phyloP scores from a whole-genome alignment of 2,329 filamentous ascomycete species.

The Fusarium cicatricum region DNA sequence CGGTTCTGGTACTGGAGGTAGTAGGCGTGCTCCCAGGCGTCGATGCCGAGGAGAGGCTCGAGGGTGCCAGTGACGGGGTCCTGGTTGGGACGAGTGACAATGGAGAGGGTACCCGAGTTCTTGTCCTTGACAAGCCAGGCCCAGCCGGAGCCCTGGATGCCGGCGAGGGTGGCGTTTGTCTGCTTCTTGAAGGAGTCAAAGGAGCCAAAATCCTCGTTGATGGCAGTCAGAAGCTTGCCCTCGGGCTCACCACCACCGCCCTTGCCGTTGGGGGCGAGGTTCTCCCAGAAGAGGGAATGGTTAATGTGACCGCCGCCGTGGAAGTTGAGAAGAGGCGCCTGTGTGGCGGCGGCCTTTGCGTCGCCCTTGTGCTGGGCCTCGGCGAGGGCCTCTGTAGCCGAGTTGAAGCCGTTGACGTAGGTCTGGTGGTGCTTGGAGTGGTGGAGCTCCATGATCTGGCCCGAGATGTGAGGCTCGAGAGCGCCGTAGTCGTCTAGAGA shows the following conservation, averaged over 20 bases:
- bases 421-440: slow-evolving; percentile 95
- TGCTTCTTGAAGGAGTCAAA: slow-evolving; percentile 70
- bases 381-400: slow-evolving; percentile 75
- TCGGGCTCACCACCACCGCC: slow-evolving; percentile 68
- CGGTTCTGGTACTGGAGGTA: slow-evolving; percentile 97
- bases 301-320: slow-evolving; percentile 88
- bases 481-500: slow-evolving; percentile 89
- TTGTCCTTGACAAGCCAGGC: slow-evolving; percentile 85
- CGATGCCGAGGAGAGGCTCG: slow-evolving; percentile 84
- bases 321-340: slow-evolving; percentile 72
- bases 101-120: slow-evolving; percentile 65
- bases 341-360: slow-evolving; percentile 56
- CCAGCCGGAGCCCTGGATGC: slow-evolving; percentile 89
- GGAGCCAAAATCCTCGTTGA: slow-evolving; percentile 73
- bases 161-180: slow-evolving; percentile 73
- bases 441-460: slow-evolving; percentile 96
- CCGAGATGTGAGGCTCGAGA: slow-evolving; percentile 84
- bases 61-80: slow-evolving; percentile 87
- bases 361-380: slow-evolving; percentile 71
- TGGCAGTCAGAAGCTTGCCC: slow-evolving; percentile 68
- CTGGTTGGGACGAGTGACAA: slow-evolving; percentile 83
- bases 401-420: slow-evolving; percentile 90
- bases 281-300: slow-evolving; percentile 87
- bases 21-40: slow-evolving; percentile 97
- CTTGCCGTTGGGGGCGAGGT: slow-evolving; percentile 73